Evolutionary conservation across 139 green algal genomes (phyloP).

Genomic region (Chlorella vulgaris): DNA sequence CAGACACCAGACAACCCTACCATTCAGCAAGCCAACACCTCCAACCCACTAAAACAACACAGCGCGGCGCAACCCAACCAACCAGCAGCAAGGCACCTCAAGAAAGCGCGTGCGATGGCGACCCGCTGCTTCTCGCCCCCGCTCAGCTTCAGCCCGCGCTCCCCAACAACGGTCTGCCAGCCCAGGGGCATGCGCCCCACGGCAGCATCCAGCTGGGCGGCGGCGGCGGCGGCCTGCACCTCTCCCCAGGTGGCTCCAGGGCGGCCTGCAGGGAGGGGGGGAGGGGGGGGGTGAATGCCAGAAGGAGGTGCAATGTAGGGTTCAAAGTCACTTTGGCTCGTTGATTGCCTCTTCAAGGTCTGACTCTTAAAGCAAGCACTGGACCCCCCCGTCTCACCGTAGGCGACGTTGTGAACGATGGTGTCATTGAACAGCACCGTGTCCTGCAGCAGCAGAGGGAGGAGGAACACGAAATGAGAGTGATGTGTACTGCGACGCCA

Average conservation of each 20-base stretch:
- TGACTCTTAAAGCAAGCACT: too few relatives aligned
- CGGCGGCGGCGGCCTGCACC: conserved; percentile 63
- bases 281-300: too few relatives aligned
- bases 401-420: conserved; percentile 64
- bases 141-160: conserved; percentile 88
- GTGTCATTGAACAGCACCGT: conserved; percentile 58
- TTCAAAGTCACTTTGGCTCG: too few relatives aligned
- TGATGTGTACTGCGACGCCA: too few relatives aligned
- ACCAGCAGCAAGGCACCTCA: too few relatives aligned
- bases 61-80: background rate
- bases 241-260: conserved; percentile 66
- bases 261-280: too few relatives aligned
- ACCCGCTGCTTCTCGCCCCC: conserved; percentile 97
- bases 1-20: too few relatives aligned
- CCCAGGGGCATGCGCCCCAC: conserved; percentile 70
- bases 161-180: conserved; percentile 78
- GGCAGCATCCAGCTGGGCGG: conserved; percentile 58
- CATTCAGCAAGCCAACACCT: too few relatives aligned
- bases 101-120: conserved; percentile 89
- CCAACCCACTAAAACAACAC: too few relatives aligned
- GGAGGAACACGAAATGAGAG: conserved; percentile 67
- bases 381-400: too few relatives aligned
- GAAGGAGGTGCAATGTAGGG: too few relatives aligned
- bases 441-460: conserved; percentile 45
- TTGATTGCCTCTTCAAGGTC: too few relatives aligned